phyloP scores from a whole-genome alignment of 805 yeast genomes.

The Wickerhamomyces bovis region DNA sequence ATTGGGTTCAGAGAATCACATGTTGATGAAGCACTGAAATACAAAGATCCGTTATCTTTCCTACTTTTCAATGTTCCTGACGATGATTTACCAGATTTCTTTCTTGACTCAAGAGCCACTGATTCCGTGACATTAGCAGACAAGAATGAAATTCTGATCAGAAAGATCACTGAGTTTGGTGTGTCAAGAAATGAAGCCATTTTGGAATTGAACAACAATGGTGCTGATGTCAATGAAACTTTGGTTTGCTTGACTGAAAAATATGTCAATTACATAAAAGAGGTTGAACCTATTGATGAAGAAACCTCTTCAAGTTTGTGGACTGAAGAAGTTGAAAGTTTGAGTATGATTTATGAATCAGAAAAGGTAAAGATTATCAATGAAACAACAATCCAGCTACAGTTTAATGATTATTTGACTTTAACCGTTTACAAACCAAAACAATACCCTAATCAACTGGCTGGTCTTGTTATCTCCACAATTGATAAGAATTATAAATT shows the following conservation, averaged over 20 bases:
- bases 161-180: conserved; percentile 61
- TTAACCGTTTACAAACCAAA: conserved; percentile 39
- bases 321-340: conserved; percentile 70
- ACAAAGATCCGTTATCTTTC: conserved; percentile 41
- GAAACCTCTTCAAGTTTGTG: conserved; percentile 39
- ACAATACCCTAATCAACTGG: conserved; percentile 58
- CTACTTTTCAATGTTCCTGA: conserved; percentile 86
- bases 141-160: conserved; percentile 47
- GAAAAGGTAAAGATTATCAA: conserved; percentile 25
- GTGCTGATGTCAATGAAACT: conserved; percentile 43
- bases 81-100: conserved; percentile 76
- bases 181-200: conserved; percentile 60
- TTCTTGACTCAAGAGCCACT: conserved; percentile 44
- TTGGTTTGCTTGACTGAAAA: conserved; percentile 43
- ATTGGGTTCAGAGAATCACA: conserved; percentile 71
- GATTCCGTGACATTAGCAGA: conserved; percentile 43
- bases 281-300: conserved; percentile 5
- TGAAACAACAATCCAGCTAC: conserved; percentile 17
- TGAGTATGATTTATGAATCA: conserved; percentile 47
- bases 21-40: conserved; percentile 62
- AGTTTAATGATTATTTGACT: conserved; percentile 24
- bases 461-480: conserved; percentile 58
- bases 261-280: conserved; percentile 20
- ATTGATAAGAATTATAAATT: conserved; percentile 37
- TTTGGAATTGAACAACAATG: conserved; percentile 35